Evolutionary conservation across 768 basidiomycete genomes (phyloP), one percentile per base, ranked within the genome.

Genomic region (Pholiota conissans): DNA sequence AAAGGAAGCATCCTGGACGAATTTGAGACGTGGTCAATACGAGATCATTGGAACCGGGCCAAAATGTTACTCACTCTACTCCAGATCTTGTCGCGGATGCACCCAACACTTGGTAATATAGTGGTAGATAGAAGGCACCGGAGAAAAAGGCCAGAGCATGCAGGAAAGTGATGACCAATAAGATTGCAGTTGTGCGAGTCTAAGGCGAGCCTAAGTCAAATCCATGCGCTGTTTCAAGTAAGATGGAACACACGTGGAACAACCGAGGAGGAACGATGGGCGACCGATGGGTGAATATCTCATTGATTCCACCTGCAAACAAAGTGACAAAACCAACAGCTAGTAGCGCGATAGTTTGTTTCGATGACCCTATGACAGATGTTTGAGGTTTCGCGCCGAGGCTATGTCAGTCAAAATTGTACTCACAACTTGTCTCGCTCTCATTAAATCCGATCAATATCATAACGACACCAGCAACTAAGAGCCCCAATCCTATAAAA

Each of bases 81-180:
- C 88, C 89, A 26, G 89, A 80, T 46, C 72, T 77, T 0, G 89
- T 91, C 5, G 90, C 89, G 7, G 87, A 87, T 0, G 89, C 78
- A 0, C 91, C 91, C 11, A 91, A 79, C 2, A 87, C 82, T 74
- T 93, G 91, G 71, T 80, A 93, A 67, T 88, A 93, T 2, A 92
- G 67, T 0, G 91, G 90, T 6, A 93, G 77, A 63, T 91, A 91
- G 65, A 74, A 87, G 56, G 65, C 65, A 78, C 82, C 82, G 10
- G 71, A 69, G 63, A 90, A 88, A 72, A 90, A 90, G 1, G 77
- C 76, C 20, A 85, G 18, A 0, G 81, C 87, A 60, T 93, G 91
- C 10, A 90, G 63, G 66, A 91, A 84, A 5, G 75, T 73, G 2
- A 79, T 73, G 24, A 87, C 61, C 8, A 92, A 69, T 32, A 91